Base-by-base conservation (phyloP, 352 stramenopile species). In the Phytophthora crassamura region DNA sequence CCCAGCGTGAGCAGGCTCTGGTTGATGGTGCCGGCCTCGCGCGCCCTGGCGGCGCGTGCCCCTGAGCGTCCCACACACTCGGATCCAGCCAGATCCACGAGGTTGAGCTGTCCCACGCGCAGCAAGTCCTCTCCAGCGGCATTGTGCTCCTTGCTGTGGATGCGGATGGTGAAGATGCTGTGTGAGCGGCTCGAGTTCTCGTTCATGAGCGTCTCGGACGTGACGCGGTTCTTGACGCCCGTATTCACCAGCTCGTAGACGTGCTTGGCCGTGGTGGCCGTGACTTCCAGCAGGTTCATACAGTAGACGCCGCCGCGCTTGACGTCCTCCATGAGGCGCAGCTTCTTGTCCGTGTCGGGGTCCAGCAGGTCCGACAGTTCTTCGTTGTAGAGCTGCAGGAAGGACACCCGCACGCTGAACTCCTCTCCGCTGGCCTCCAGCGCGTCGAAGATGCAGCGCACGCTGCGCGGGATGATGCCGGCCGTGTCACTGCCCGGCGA, bases 351-450 rank as follows among this genome's bases (percentile, higher is more conserved):
- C 11, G 85, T 82, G 15, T 82, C 66, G 4, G 90, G 81, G 25
- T 82, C 81, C 11, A 99, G 72, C 45, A 99, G 69, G 70, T 99
- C 97, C 42, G 95, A 93, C 7, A 99, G 77, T 57, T 99, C 97
- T 78, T 99, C 98, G 62, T 99, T 99, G 86, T 99, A 99, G 47
- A 99, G 90, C 84, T 99, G 97, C 52, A 99, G 78, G 72, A 99
- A 99, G 36, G 92, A 98, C 22, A 98, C 94, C 28, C 91, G 95
- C 42, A 99, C 95, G 41, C 81, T 95, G 66, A 97, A 98, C 64
- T 97, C 89, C 60, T 97, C 91, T 46, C 93, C 73, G 22, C 80
- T 90, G 20, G 88, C 69, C 61, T 98, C 88, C 35, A 99, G 74
- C 22, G 89, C 75, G 40, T 99, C 86, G 52, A 99, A 99, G 54